Base-by-base conservation (phyloP, 805 yeast species). In the Zygoascus biomembranicola region DNA sequence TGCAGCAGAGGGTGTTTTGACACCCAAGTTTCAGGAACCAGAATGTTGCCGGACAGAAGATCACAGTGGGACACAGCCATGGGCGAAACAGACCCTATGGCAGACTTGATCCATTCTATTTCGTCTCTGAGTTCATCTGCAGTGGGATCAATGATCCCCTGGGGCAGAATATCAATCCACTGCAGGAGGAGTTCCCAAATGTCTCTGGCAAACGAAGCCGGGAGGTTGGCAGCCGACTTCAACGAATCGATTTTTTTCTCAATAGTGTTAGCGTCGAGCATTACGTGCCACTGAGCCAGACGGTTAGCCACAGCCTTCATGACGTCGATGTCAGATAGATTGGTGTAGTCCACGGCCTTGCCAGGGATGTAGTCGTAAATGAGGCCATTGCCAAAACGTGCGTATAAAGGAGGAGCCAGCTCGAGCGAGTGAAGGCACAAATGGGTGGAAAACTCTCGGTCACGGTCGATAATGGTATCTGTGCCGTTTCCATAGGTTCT, bases 401-500 rank as follows among this genome's bases (percentile, higher is more conserved):
- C 84, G 63, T 78, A 79, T 26, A 85, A 75, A 0, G 82, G 75
- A 1, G 94, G 88, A 0, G 92, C 92, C 56, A 85, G 73, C 2
- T 73, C 71, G 44, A 81, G 71, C 2, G 83, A 74, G 59, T 81
- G 76, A 50, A 86, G 73, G 51, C 81, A 77, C 49, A 81, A 63
- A 64, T 85, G 92, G 53, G 86, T 82, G 18, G 84, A 82, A 62
- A 81, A 83, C 64, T 85, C 94, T 39, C 90, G 71, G 59, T 82
- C 82, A 57, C 94, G 72, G 66, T 86, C 90, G 35, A 85, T 85
- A 50, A 85, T 84, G 39, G 81, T 69, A 52, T 76, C 77, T 0
- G 94, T 85, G 11, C 90, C 90, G 53, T 79, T 77, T 8, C 94
- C 94, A 59, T 86, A 85, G 0, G 86, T 82, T 55, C 94, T 72